Base-by-base conservation (phyloP, 2,329 filamentous ascomycete genomes). In the Allantophomopsis cytisporea region DNA sequence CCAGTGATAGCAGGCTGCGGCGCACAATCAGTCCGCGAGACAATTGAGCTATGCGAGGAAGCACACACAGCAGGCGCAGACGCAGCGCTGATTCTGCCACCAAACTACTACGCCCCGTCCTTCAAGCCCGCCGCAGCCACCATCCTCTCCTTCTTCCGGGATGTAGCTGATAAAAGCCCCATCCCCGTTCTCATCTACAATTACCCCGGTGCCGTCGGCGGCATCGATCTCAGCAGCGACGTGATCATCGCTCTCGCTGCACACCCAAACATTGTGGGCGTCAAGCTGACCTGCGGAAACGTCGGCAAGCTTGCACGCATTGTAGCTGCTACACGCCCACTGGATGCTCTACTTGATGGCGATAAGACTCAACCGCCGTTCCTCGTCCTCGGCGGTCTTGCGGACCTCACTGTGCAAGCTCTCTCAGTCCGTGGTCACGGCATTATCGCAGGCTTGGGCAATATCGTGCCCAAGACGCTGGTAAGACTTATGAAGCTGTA, bases 201-300 rank as follows among this genome's bases (percentile, higher is more conserved):
- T 68, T 94, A 91, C 64, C 87, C 86, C 1, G 85, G 84, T 40
- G 86, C 84, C 37, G 86, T 91, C 7, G 73, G 83, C 8, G 86
- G 86, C 41, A 81, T 93, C 57, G 86, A 94, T 59, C 80, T 94
- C 72, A 84, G 88, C 65, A 88, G 82, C 45, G 86, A 94, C 57
- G 69, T 88, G 46, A 76, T 94, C 54, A 85, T 91, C 63, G 71
- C 72, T 57, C 75, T 94, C 36, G 81, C 81, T 33, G 64, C 76
- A 55, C 85, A 93, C 61, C 76, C 79, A 49, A 93, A 94, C 64
- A 85, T 94, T 52, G 67, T 86, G 47, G 86, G 86, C 45, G 87
- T 85, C 42, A 94, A 94, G 61, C 91, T 94, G 66, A 94, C 86
- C 32, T 93, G 86, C 58, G 86, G 84, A 49, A 93, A 86, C 65